Percentiles rank a stretch among this genome's conserved stretches.
Evolutionary conservation across 257 asterid genomes (phyloP).

Genomic region (Galeopsis tetrahit): DNA sequence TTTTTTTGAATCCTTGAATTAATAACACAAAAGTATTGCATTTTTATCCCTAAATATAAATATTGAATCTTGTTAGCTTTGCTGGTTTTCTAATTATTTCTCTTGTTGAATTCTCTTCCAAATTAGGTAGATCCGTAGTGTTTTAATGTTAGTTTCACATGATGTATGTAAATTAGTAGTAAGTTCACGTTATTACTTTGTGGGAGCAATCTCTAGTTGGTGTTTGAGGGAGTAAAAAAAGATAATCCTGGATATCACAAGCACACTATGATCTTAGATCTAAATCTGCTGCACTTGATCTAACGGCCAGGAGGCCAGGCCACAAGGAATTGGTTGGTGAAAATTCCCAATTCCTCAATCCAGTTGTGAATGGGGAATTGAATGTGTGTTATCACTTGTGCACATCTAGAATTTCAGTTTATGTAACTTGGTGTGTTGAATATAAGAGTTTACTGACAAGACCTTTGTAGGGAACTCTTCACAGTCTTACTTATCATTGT

Average conservation of each 20-base stretch:
- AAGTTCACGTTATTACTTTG: too few relatives aligned
- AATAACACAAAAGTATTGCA: not conserved
- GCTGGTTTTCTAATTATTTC: not conserved
- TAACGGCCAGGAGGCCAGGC: not conserved
- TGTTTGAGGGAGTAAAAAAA: too few relatives aligned
- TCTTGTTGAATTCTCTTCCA: not conserved
- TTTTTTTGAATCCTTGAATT: not conserved
- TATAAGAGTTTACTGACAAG: too few relatives aligned
- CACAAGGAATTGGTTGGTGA: too few relatives aligned
- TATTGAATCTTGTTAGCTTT: not conserved
- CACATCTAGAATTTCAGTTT: too few relatives aligned
- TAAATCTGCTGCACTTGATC: not conserved
- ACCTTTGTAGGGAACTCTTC: too few relatives aligned
- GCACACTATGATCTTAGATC: not conserved
- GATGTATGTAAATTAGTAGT: not conserved
- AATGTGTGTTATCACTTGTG: too few relatives aligned
- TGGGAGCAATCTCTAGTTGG: too few relatives aligned
- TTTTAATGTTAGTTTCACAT: not conserved
- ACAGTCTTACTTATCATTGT: not conserved
- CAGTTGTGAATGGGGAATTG: too few relatives aligned
- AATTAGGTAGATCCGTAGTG: slow-evolving; percentile 11
- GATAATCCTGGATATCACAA: too few relatives aligned
- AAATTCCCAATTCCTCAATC: too few relatives aligned
- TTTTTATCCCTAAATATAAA: not conserved
- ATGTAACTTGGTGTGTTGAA: too few relatives aligned